Base-by-base conservation (phyloP, 1,139 yeast genomes). In the Kurtzmaniella natalensis region DNA sequence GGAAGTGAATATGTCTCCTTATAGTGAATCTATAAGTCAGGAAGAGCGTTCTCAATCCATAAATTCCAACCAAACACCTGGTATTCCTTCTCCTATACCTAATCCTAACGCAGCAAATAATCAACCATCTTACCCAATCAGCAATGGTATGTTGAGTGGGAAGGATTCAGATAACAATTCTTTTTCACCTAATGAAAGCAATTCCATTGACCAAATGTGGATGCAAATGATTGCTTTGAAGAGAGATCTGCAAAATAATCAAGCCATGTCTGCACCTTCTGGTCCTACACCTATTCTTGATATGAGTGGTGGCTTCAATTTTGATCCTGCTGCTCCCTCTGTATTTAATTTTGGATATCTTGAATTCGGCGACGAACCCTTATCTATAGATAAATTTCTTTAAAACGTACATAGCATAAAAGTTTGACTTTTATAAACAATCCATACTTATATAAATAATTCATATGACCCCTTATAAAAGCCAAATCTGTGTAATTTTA, bases 171-270 rank as follows among this genome's bases (percentile, higher is more conserved):
- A 23, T 16, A 23, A 5, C 8, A 10, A 14, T 4, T 11, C 15
- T 11, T 14, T 11, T 5, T 11, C 4, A 8, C 26, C 16, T 23
- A 14, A 23, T 10, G 11, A 52, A 5, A 48, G 48, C 27, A 53
- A 52, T 20, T 50, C 51, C 31, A 44, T 57, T 31, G 64, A 59
- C 39, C 43, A 47, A 15, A 40, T 57, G 28, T 59, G 64, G 64
- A 34, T 58, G 28, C 58, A 51, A 34, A 55, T 57, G 58, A 50
- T 58, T 53, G 43, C 53, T 16, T 38, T 47, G 31, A 51, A 50
- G 37, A 47, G 49, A 30, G 48, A 44, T 6, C 26, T 16, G 32
- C 16, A 30, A 10, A 18, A 30, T 25, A 30, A 30, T 21, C 28
- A 22, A 19, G n/a, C 19, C 22, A 24, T 17, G 5, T 21, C 31